Percentiles rank a stretch among this genome's conserved stretches.
Conservation (phyloP, 192 early-diverging fungal species). For the Linnemannia hyalina region DNA sequence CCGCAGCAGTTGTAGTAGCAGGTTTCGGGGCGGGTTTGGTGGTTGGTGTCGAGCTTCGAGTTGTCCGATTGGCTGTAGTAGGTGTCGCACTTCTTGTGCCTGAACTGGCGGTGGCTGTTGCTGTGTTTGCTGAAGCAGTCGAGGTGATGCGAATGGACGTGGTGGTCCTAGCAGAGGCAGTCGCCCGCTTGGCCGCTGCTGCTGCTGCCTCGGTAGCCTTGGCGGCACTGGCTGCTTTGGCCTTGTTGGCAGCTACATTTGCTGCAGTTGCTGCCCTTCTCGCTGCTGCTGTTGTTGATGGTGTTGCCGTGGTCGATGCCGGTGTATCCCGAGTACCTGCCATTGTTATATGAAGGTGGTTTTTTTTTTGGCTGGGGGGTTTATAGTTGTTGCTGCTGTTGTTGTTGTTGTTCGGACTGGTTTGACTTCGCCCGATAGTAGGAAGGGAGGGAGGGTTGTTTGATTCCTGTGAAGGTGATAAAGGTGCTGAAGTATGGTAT, state of each 20-base stretch:
- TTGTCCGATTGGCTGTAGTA: constrained; percentile 17
- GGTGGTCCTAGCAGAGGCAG: constrained; percentile 20
- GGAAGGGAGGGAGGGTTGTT: background rate
- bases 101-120: background rate
- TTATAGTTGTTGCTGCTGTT: background rate
- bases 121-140: background rate
- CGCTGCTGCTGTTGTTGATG: constrained; percentile 12
- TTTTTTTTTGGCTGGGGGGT: background rate
- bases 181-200: constrained; percentile 5
- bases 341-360: background rate
- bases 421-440: background rate
- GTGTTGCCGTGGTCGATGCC: background rate
- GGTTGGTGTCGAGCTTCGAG: background rate
- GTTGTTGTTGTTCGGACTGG: background rate
- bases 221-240: constrained; percentile 12
- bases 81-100: constrained; percentile 1
- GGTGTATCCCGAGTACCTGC: constrained; percentile 14
- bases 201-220: background rate
- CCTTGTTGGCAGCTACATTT: constrained; percentile 25
- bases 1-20: background rate
- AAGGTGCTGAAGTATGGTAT: background rate
- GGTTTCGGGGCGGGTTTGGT: background rate
- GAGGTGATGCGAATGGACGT: constrained; percentile 13
- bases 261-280: constrained; percentile 22
- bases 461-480: background rate